Evolutionary conservation across 805 yeast genomes (phyloP).

Genomic region (Saccharomycopsis fodiens): DNA sequence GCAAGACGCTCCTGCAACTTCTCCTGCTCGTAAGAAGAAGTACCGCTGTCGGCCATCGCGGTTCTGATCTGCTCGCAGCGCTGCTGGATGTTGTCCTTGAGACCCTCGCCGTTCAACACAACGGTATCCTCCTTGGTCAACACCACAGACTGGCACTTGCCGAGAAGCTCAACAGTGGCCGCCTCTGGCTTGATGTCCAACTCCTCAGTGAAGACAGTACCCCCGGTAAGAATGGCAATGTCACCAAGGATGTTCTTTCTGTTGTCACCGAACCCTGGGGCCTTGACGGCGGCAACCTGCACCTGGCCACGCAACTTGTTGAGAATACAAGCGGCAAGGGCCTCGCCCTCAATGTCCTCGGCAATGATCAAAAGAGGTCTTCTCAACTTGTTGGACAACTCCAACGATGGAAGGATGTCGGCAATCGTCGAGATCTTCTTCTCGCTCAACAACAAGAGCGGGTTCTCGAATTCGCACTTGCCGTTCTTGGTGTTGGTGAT

Average conservation of each 20-base stretch:
- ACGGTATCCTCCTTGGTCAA: slow-evolving; percentile 95
- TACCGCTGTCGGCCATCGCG: slow-evolving; percentile 63
- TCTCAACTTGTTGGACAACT: slow-evolving; percentile 85
- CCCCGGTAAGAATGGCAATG: slow-evolving; percentile 90
- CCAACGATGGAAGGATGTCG: slow-evolving; percentile 88
- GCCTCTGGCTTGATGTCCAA: slow-evolving; percentile 92
- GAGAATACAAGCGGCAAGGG: slow-evolving; percentile 93
- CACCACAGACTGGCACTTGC: slow-evolving; percentile 85
- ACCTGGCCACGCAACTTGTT: slow-evolving; percentile 98
- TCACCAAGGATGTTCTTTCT: slow-evolving; percentile 94
- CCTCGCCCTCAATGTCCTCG: slow-evolving; percentile 97
- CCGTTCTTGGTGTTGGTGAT: slow-evolving; percentile 89
- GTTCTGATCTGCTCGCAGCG: slow-evolving; percentile 93
- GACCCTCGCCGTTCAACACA: slow-evolving; percentile 85
- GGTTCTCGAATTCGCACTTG: slow-evolving; percentile 93
- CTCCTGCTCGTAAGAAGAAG: slow-evolving; percentile 86
- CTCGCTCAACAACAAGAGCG: slow-evolving; percentile 80
- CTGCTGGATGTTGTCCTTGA: slow-evolving; percentile 67
- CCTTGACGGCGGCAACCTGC: slow-evolving; percentile 94
- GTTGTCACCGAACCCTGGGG: slow-evolving; percentile 99
- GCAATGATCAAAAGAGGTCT: slow-evolving; percentile 91
- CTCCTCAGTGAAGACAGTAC: slow-evolving; percentile 82
- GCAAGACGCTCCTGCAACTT: slow-evolving; percentile 96
- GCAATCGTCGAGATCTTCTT: slow-evolving; percentile 87
- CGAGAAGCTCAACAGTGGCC: slow-evolving; percentile 83